A percentile compares a stretch with the other conserved stretches of the same genome.
phyloP scores from a whole-genome alignment of 805 yeast genomes.

The Schizosaccharomyces pombe region DNA sequence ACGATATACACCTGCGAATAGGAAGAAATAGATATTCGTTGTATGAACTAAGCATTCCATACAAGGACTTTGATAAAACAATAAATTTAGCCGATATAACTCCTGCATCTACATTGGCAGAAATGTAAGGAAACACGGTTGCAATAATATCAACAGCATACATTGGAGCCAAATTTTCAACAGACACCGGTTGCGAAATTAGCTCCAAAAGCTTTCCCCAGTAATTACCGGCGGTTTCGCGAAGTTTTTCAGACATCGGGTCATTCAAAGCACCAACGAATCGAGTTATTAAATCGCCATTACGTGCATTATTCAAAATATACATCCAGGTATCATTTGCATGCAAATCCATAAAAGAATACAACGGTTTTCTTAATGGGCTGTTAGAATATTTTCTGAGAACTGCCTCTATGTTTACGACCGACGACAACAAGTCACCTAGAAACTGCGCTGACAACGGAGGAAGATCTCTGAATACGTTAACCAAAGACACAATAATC shows the following conservation, averaged over 20 bases:
- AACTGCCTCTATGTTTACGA: slow-evolving; percentile 57
- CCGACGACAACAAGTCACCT: slow-evolving; percentile 59
- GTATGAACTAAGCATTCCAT: neutral
- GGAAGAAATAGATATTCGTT: neutral
- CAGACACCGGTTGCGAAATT: neutral
- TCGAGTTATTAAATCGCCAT: slow-evolving; percentile 39
- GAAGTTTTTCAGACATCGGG: neutral
- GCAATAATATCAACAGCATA: neutral
- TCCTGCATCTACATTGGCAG: neutral
- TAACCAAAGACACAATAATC: slow-evolving; percentile 70
- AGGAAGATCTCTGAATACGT: slow-evolving; percentile 77
- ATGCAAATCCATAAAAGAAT: slow-evolving; percentile 64
- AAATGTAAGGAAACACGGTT: neutral
- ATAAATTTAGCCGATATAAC: neutral
- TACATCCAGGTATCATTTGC: slow-evolving; percentile 49
- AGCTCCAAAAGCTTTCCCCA: neutral
- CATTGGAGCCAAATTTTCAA: neutral
- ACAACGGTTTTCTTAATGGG: slow-evolving; percentile 79
- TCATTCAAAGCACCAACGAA: slow-evolving; percentile 18
- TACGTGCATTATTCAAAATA: slow-evolving; percentile 43
- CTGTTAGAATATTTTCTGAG: slow-evolving; percentile 65
- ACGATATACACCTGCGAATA: neutral
- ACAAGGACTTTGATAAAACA: neutral
- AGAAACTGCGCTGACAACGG: slow-evolving; percentile 77
- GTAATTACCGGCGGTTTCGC: neutral